Evolutionary conservation across 257 asterid genomes (phyloP).

Genomic region (Ilex asprella): DNA sequence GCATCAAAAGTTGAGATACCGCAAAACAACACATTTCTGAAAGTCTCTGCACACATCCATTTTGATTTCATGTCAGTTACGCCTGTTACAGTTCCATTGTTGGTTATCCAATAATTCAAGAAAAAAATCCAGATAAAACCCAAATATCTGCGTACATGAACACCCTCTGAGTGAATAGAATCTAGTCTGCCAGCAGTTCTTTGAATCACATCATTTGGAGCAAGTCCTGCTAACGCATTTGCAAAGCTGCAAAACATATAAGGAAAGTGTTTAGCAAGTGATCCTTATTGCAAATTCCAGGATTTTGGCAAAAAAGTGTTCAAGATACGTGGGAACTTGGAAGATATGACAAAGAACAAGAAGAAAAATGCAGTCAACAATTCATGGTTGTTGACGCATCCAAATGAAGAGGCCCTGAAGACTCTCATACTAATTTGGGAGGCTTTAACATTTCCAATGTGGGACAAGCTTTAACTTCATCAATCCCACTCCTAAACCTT

Average conservation of each 20-base stretch:
- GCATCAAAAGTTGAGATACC: constrained; percentile 71
- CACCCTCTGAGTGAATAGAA: constrained; percentile 95
- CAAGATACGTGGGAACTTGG: too few species aligned
- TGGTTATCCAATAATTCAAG: background rate
- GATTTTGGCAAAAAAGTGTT: background rate
- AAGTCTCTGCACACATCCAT: constrained; percentile 57
- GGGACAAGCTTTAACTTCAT: too few species aligned
- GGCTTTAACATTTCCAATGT: too few species aligned
- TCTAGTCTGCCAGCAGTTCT: constrained; percentile 86
- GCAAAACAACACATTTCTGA: constrained; percentile 96
- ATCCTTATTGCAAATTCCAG: constrained; percentile 9
- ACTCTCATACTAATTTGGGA: too few species aligned
- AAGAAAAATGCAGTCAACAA: too few species aligned
- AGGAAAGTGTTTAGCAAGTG: constrained; percentile 1
- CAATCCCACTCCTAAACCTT: too few species aligned
- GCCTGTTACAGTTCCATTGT: background rate
- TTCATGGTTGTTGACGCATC: too few species aligned
- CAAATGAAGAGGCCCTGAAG: too few species aligned
- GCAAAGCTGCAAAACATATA: constrained; percentile 53
- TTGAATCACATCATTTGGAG: constrained; percentile 68
- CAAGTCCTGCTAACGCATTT: constrained; percentile 72
- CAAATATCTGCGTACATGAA: constrained; percentile 63
- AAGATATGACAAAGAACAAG: too few species aligned
- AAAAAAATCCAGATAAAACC: background rate
- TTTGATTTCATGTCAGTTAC: constrained; percentile 12